Base-by-base conservation (phyloP, 306 rosid species). In the Abrus pulchellus region DNA sequence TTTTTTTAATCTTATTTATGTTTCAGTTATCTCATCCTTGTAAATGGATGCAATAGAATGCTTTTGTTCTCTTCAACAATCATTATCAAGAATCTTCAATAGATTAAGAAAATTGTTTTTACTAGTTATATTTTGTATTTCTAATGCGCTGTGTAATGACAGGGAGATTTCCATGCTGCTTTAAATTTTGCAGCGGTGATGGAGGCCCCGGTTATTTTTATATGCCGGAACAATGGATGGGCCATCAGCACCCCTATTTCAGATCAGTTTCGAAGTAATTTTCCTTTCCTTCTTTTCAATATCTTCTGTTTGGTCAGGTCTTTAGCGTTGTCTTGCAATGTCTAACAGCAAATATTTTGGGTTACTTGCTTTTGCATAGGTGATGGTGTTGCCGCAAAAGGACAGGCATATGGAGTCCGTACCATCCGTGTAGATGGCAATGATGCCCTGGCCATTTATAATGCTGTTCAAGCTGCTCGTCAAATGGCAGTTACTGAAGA, bases 181-280 rank as follows among this genome's bases (percentile, higher is more conserved):
- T 76, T 95, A 67, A 95, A 95, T 83, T 95, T 95, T 86, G 96
- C 98, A 20, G 99, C 98, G 1, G 98, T 95, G 63, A 80, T 57
- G 77, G 99, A 95, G 85, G 97, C 91, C 60, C 99, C 99, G 5
- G 97, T 95, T 56, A 85, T 95, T 75, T 93, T 95, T 68, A 77
- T 95, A 65, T 95, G 99, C 82, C 97, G 99, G 75, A 95, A 95
- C 88, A 95, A 93, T 86, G 97, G 99, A 84, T 95, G 99, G 99
- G 99, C 99, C 52, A 95, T 95, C 77, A 95, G 99, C 80, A 95
- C 98, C 55, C 98, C 98, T 36, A 91, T 90, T 55, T 89, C 97
- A 74, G 98, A 95, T 72, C 99, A 95, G 84, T 95, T 93, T 85
- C 92, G 98, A 89, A 90, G 99, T 95, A 88, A 52, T 72, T 53